Conservation (phyloP, 2,329 filamentous ascomycete genomes). For the Xylariales sp. region DNA sequence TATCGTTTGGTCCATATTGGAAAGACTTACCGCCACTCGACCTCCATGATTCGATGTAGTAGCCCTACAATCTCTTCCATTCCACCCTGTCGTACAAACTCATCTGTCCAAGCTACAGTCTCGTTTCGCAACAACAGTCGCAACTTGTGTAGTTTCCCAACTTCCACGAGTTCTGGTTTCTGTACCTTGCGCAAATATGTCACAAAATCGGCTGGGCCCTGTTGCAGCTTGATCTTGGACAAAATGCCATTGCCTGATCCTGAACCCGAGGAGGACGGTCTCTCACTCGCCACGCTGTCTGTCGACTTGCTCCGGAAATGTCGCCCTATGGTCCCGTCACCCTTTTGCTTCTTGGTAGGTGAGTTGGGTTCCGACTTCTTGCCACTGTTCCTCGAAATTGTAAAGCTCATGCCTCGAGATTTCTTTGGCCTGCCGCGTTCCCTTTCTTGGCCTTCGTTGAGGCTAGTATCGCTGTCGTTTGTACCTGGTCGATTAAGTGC, state of each 20-base stretch:
- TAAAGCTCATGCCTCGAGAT: conserved; percentile 73
- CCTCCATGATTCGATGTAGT: conserved; percentile 84
- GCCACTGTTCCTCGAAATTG: conserved; percentile 55
- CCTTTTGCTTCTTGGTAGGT: conserved; percentile 69
- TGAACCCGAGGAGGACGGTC: conserved; percentile 48
- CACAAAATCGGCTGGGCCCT: conserved; percentile 79
- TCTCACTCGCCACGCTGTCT: conserved; percentile 61
- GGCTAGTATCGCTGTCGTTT: conserved; percentile 36
- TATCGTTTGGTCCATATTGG: too few relatives aligned
- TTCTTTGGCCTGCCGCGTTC: conserved; percentile 47
- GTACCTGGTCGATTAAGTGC: conserved; percentile 19
- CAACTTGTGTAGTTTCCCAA: conserved; percentile 93
- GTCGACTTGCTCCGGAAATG: conserved; percentile 69
- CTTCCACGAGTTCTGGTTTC: conserved; percentile 78
- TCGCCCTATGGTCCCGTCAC: conserved; percentile 57
- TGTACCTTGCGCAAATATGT: conserved; percentile 75
- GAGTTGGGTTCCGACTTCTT: conserved; percentile 58
- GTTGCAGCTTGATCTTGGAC: conserved; percentile 67
- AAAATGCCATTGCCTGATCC: conserved; percentile 55
- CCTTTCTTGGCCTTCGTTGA: conserved; percentile 33
- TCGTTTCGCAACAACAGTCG: conserved; percentile 87
- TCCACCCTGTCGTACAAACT: conserved; percentile 82
- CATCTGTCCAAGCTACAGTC: conserved; percentile 91
- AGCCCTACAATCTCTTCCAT: conserved; percentile 88
- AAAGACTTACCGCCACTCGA: conserved; percentile 87